Evolutionary conservation across 2,329 filamentous ascomycete species (phyloP).

Genomic region (Penicillium sp.): DNA sequence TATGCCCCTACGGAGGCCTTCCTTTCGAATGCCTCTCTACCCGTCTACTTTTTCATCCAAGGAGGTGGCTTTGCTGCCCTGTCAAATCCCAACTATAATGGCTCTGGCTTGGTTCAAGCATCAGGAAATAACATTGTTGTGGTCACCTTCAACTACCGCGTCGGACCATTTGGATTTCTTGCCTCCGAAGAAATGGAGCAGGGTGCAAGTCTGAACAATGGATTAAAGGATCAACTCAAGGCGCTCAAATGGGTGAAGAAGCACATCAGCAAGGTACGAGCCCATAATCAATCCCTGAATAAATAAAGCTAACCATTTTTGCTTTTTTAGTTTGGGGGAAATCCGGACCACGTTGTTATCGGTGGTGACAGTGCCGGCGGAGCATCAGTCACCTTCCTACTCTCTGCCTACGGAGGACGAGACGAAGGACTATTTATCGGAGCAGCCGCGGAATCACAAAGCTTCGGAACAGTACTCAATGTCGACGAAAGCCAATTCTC

Average conservation of each 20-base stretch:
- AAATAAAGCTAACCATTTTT: background rate
- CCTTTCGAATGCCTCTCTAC: constrained; percentile 42
- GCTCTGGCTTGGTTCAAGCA: constrained; percentile 60
- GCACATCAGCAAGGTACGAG: constrained; percentile 55
- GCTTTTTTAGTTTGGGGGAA: constrained; percentile 62
- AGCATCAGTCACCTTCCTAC: constrained; percentile 62
- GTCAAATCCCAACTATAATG: constrained; percentile 62
- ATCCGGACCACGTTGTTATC: constrained; percentile 67
- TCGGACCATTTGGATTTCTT: constrained; percentile 73
- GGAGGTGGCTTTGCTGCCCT: constrained; percentile 64
- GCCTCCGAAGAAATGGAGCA: constrained; percentile 55
- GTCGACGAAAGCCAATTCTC: constrained; percentile 51
- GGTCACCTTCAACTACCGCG: constrained; percentile 74
- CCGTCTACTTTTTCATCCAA: constrained; percentile 64
- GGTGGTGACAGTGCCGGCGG: constrained; percentile 70
- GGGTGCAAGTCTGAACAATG: constrained; percentile 63
- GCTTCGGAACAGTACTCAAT: constrained; percentile 52
- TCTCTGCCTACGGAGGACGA: constrained; percentile 55
- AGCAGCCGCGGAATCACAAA: constrained; percentile 56
- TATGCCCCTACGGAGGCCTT: constrained; percentile 37
- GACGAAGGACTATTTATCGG: constrained; percentile 53
- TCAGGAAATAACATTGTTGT: constrained; percentile 64
- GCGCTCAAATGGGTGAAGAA: constrained; percentile 69
- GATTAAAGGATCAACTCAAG: constrained; percentile 69
- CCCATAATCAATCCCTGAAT: background rate